Evolutionary conservation across 169 alveolate genomes (phyloP).

Genomic region (Babesia sp.): DNA sequence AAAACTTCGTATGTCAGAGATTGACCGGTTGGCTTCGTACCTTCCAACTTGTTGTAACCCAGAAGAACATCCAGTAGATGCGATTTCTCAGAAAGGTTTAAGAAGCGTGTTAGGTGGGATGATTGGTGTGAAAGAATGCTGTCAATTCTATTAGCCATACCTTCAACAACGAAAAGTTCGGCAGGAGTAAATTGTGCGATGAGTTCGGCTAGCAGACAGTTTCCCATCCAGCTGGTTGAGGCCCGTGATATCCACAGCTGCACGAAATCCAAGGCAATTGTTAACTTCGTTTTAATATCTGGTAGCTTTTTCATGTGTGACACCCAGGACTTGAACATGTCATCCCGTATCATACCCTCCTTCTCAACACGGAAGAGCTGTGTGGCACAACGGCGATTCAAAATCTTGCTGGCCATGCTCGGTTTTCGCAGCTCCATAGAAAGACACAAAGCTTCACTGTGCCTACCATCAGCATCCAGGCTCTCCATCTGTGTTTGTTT

Average conservation of each 20-base stretch:
- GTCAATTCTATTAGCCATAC: slow-evolving; percentile 51
- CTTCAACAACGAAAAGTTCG: slow-evolving; percentile 64
- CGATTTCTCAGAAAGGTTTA: slow-evolving; percentile 57
- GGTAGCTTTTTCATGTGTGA: slow-evolving; percentile 2
- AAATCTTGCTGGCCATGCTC: slow-evolving; percentile 44
- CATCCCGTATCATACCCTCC: neutral
- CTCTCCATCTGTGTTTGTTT: slow-evolving; percentile 50
- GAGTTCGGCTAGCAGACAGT: slow-evolving; percentile 45
- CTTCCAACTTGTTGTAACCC: slow-evolving; percentile 19
- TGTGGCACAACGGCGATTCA: slow-evolving; percentile 8
- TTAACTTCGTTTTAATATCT: slow-evolving; percentile 17
- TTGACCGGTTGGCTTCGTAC: neutral
- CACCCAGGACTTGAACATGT: slow-evolving; percentile 29
- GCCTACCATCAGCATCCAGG: slow-evolving; percentile 40
- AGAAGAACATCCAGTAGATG: slow-evolving; percentile 57
- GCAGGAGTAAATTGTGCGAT: slow-evolving; percentile 28
- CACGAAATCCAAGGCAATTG: slow-evolving; percentile 49
- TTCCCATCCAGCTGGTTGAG: slow-evolving; percentile 51
- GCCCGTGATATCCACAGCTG: slow-evolving; percentile 58
- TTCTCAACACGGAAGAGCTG: slow-evolving; percentile 28
- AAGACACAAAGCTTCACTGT: slow-evolving; percentile 51
- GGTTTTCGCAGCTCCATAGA: slow-evolving; percentile 58
- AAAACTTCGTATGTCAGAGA: slow-evolving; percentile 28
- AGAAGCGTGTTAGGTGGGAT: slow-evolving; percentile 50
- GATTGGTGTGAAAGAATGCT: slow-evolving; percentile 54